Evolutionary conservation across 2,329 filamentous ascomycete genomes (phyloP), one percentile per base, ranked within the genome.

Genomic region (Plenodomus biglobosus): DNA sequence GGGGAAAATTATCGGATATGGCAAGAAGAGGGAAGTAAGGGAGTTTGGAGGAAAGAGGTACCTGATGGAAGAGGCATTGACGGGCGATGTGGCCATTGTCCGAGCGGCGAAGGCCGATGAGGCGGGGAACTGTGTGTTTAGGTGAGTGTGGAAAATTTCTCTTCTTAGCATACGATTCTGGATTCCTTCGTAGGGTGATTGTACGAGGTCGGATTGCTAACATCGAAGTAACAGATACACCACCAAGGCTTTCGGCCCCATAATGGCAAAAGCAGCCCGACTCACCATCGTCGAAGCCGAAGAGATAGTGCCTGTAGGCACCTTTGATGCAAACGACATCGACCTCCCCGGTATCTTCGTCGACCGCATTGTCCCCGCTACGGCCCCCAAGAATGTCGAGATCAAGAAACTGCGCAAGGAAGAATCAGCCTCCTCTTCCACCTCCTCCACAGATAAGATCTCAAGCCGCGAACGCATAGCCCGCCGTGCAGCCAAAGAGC

Each of bases 281-380:
- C 82, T 89, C 73, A 95, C 90, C 58, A 95, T 95, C 60, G 91
- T 95, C 54, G 91, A 95, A 77, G 91, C 91, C n/a, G 91, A 96
- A 75, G 80, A 95, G 67, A 95, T 96, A 53, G 91, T 95, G 47
- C 89, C 95, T 74, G 85, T 88, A 1, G 91, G 91, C 49, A 88
- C 90, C 70, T 92, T 96, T 62, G 76, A 90, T 4, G 87, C 91
- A 16, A 88, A 90, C 69, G 81, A 88, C 8, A 86, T 96, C 20
- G 89, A 95, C 72, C 80, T 95, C 27, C 90, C 91, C 0, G 91
- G 91, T 30, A 95, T 96, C 74, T 96, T 95, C 70, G 90, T 96
- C 68, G 90, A 90, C 78, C 84, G 88, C 50, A 89, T 95, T 46
- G 86, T 96, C 58, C 87, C 92, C 75, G 86, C 86, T 71, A 92